Percentiles rank a stretch among this genome's conserved stretches.
phyloP scores from a whole-genome alignment of 305 asterid genomes.

The Fraxinus greggii region DNA sequence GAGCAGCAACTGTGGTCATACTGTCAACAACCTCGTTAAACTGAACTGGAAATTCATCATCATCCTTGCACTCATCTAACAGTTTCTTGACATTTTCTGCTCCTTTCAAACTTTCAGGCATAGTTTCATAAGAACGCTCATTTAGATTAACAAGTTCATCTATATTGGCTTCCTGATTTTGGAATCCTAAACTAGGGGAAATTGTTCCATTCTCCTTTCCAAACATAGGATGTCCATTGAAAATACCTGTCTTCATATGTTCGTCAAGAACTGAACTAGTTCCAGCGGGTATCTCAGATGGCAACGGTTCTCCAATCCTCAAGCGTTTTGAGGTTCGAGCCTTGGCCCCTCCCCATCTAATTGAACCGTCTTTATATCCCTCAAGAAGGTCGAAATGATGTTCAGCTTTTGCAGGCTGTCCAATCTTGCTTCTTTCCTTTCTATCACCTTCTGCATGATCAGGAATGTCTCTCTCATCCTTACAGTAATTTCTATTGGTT shows the following conservation, averaged over 20 bases:
- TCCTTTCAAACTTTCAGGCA: conserved; percentile 35
- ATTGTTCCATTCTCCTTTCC: conserved; percentile 33
- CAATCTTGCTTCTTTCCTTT: conserved; percentile 39
- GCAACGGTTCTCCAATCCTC: conserved; percentile 53
- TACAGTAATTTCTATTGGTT: conserved; percentile 22
- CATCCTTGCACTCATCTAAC: conserved; percentile 28
- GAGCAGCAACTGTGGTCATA: conserved; percentile 31
- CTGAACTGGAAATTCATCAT: conserved; percentile 35
- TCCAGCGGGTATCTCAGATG: conserved; percentile 42
- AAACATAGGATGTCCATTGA: conserved; percentile 33
- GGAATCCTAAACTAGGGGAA: conserved; percentile 36
- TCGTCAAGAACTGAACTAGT: conserved; percentile 45
- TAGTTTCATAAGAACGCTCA: conserved; percentile 31
- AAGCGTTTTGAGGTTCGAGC: conserved; percentile 78
- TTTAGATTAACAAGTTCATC: conserved; percentile 34
- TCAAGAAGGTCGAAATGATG: conserved; percentile 61
- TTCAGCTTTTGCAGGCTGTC: conserved; percentile 32
- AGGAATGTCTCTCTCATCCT: conserved; percentile 35
- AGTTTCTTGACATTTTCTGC: conserved; percentile 31
- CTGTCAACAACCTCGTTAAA: conserved; percentile 38
- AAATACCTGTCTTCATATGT: conserved; percentile 34
- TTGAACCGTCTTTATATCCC: conserved; percentile 62
- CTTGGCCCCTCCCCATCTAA: conserved; percentile 91
- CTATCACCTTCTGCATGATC: conserved; percentile 38
- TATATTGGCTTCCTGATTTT: conserved; percentile 39